Evolutionary conservation across 805 yeast genomes (phyloP), one percentile per base, ranked within the genome.

Genomic region (Kazachstania bromeliacearum): DNA sequence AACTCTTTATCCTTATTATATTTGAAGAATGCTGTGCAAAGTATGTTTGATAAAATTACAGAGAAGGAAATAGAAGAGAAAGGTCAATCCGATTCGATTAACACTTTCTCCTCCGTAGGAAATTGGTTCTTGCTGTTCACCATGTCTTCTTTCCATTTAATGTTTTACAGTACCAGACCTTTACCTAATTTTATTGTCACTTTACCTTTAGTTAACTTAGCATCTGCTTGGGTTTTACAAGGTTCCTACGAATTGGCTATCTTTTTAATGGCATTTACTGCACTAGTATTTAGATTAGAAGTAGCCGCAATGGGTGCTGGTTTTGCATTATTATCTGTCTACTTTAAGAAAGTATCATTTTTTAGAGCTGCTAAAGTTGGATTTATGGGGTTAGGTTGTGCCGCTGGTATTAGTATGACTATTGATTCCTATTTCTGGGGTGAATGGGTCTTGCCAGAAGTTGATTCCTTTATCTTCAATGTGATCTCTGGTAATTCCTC

Each of bases 111-210:
- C 23, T 51, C 58, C 1, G 56, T 68, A 8, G 74, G 75, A 1
- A 41, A 66, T 12, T 81, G 84, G 80, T 85, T 70, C 51, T 62
- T 71, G 16, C 39, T 80, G 2, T 67, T 87, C 38, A 65, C 68
- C 27, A 59, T 72, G 38, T 57, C 81, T 7, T 92, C 87, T 54
- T 89, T 88, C 62, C 96, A 89, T 54, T 42, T 85, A 14, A 60
- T 79, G 41, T 89, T 66, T 62, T 89, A 89, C 54, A 67, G 83
- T n/a, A 70, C 95, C 2, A 68, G 96, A 46, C 75, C 94, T 0
- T 64, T 89, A 39, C 96, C 96, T n/a, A 89, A 89, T 58, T 81
- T 80, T 47, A 62, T 88, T 39, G 53, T 73, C 12, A 87, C 82
- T 2, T 62, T 89, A 36, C 96, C 96, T 3, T 50, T 84, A 25